Percentiles rank a stretch among this genome's conserved stretches.
Evolutionary conservation across 495 filamentous ascomycete species (phyloP).

Genomic region (Penicillium macrosclerotiorum): DNA sequence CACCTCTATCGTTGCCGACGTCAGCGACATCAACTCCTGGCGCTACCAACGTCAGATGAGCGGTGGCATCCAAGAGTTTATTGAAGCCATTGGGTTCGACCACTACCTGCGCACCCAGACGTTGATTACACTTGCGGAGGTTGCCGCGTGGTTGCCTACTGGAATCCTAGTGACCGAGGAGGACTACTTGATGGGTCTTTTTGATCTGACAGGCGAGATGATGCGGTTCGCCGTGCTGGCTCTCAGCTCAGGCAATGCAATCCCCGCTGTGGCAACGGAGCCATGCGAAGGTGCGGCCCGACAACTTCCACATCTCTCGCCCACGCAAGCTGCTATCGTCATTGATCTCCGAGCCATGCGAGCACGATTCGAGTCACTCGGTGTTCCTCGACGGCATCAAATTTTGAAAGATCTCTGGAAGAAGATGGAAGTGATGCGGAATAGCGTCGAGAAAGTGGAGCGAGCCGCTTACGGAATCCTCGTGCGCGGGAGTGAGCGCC

Average conservation of each 20-base stretch:
- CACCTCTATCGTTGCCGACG: conserved; percentile 62
- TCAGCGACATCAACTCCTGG: conserved; percentile 74
- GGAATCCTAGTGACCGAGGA: conserved; percentile 67
- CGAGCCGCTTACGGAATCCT: conserved; percentile 79
- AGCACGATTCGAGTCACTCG: conserved; percentile 67
- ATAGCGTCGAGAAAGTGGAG: conserved; percentile 92
- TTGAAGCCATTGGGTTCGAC: conserved; percentile 81
- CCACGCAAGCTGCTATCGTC: conserved; percentile 52
- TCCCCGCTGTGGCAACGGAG: conserved; percentile 1
- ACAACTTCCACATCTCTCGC: conserved; percentile 12
- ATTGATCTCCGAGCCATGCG: conserved; percentile 73
- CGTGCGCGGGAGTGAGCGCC: conserved; percentile 82
- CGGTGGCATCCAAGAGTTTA: conserved; percentile 82
- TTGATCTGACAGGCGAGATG: conserved; percentile 89
- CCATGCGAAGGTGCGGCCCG: not conserved
- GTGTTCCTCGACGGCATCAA: conserved; percentile 40
- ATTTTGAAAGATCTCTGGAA: conserved; percentile 65
- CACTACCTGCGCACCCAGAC: conserved; percentile 80
- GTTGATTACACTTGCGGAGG: conserved; percentile 64
- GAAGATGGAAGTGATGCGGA: conserved; percentile 84
- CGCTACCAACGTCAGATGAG: conserved; percentile 78
- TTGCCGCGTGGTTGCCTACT: conserved; percentile 46
- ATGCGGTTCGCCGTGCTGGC: conserved; percentile 92
- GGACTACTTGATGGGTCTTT: conserved; percentile 89
- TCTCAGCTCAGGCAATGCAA: conserved; percentile 32